phyloP scores from a whole-genome alignment of 2,329 filamentous ascomycete genomes.

The Cadophora sp. region DNA sequence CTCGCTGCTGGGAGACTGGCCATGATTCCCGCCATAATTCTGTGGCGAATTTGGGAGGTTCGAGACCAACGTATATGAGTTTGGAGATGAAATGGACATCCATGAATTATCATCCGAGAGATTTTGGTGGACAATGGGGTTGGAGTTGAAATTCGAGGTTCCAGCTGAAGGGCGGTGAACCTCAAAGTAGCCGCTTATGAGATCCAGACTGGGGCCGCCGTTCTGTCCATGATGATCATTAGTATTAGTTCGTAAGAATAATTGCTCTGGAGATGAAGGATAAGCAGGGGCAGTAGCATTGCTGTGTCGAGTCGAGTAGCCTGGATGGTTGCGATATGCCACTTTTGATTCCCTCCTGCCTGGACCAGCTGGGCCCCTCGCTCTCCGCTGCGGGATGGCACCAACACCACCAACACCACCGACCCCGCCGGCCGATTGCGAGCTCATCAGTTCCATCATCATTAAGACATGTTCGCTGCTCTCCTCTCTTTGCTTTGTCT shows the following conservation, averaged over 20 bases:
- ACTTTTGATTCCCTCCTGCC: conserved; percentile 35
- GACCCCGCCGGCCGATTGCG: conserved; percentile 20
- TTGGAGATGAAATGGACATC: conserved; percentile 24
- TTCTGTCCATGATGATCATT: conserved; percentile 21
- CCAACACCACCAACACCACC: neutral
- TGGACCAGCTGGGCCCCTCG: conserved; percentile 12
- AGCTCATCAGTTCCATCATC: conserved; percentile 29
- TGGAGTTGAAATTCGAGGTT: conserved; percentile 19
- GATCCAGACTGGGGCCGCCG: conserved; percentile 1
- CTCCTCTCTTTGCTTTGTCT: neutral
- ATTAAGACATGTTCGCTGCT: neutral
- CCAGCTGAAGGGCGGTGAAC: conserved; percentile 15
- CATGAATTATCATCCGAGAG: conserved; percentile 26
- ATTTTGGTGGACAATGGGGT: conserved; percentile 29
- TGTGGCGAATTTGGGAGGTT: conserved; percentile 29
- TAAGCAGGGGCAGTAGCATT: conserved; percentile 3
- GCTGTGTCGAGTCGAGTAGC: conserved; percentile 17
- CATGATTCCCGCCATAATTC: conserved; percentile 27
- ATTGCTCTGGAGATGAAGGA: conserved; percentile 24
- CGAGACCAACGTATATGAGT: conserved; percentile 34
- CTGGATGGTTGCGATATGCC: conserved; percentile 29
- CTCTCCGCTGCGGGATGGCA: conserved; percentile 24
- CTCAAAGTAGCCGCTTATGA: conserved; percentile 21
- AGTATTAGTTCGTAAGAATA: conserved; percentile 3
- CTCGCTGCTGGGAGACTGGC: conserved; percentile 27